Conservation (phyloP, 2,329 filamentous ascomycete species). For the Talaromyces sp. region DNA sequence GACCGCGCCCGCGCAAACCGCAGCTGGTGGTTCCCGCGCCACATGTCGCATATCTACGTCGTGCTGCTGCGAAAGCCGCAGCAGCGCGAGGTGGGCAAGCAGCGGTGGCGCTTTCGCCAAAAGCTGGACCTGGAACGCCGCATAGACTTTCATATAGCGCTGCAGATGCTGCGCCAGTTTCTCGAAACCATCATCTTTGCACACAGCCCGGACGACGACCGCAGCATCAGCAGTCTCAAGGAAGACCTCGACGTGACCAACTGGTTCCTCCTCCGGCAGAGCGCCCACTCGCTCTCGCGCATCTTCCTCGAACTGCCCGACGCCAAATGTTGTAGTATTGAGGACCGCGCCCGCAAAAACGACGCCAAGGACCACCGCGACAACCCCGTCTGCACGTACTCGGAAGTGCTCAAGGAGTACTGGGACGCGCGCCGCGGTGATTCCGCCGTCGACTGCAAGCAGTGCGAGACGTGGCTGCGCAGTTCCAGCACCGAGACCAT, state of each 20-base stretch:
- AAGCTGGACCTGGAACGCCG: constrained; percentile 21
- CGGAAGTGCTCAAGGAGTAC: constrained; percentile 23
- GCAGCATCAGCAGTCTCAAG: constrained; percentile 20
- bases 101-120: constrained; percentile 19
- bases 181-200: constrained; percentile 25
- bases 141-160: constrained; percentile 23
- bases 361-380: neutral
- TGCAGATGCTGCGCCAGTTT: constrained; percentile 27
- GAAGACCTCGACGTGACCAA: constrained; percentile 23
- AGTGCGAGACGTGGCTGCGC: constrained; percentile 23
- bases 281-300: constrained; percentile 20
- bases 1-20: constrained; percentile 15
- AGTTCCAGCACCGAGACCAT: constrained; percentile 27
- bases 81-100: constrained; percentile 23
- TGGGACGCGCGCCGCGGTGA: constrained; percentile 24
- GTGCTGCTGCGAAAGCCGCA: constrained; percentile 20
- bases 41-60: constrained; percentile 20
- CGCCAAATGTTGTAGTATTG: constrained; percentile 22
- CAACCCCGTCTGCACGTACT: constrained; percentile 18
- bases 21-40: constrained; percentile 21
- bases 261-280: constrained; percentile 25
- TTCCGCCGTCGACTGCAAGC: constrained; percentile 18
- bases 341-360: constrained; percentile 16
- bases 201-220: constrained; percentile 24
- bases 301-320: constrained; percentile 22